A percentile compares a stretch with the other conserved stretches of the same genome.
These are phyloP conservation scores for Daedaleopsis sinensis DNA, from an alignment of 768 basidiomycete genomes.

Conservation along the genomic window DNA sequence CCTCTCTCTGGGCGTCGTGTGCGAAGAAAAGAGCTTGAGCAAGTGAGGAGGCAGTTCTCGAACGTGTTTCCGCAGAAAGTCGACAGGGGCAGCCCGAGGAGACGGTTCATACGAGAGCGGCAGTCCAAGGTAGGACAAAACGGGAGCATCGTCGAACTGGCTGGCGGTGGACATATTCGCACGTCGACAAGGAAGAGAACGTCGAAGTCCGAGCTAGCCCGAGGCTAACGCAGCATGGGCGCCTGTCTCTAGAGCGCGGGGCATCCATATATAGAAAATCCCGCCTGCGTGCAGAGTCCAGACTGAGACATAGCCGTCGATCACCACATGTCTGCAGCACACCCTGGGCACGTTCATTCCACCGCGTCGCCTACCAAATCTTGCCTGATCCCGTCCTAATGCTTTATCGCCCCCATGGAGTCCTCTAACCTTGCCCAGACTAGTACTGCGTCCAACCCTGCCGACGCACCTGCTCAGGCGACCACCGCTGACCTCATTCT, in stretches of 20 bases:
- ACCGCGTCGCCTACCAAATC: neutral
- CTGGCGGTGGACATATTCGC: constrained; percentile 1
- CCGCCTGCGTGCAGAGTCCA: constrained; percentile 6
- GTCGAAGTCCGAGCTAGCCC: neutral
- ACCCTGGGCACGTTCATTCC: neutral
- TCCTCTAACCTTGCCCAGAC: neutral
- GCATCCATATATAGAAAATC: constrained; percentile 15
- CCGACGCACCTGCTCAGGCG: neutral
- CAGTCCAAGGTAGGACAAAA: constrained; percentile 59
- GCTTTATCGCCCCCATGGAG: constrained; percentile 5
- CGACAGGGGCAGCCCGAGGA: constrained; percentile 58
- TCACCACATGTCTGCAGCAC: neutral
- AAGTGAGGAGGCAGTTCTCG: constrained; percentile 70
- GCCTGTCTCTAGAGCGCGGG: neutral
- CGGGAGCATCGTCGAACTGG: constrained; percentile 1
- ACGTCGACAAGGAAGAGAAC: neutral
- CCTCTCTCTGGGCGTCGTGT: constrained; percentile 64
- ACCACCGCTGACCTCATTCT: constrained; percentile 53
- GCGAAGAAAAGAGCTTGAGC: constrained; percentile 43
- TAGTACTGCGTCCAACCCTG: neutral
- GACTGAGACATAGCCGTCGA: too few species aligned
- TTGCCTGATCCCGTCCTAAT: neutral
- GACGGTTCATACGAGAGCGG: constrained; percentile 60
- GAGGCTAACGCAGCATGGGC: too few species aligned
- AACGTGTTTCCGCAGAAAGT: constrained; percentile 65